Conservation (phyloP, 257 asterid species). For the Nicotiana tabacum region DNA sequence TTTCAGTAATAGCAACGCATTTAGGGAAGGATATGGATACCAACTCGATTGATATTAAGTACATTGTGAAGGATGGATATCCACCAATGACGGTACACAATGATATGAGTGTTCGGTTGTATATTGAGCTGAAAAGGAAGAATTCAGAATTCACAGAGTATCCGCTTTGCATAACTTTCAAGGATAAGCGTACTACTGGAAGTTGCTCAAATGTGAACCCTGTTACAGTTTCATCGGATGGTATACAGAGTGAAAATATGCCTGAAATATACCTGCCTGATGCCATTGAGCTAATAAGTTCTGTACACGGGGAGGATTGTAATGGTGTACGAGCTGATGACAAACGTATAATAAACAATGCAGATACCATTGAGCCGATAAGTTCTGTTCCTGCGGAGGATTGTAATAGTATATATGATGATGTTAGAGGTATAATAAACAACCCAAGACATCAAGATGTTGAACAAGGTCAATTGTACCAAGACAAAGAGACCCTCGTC, state of each 20-base stretch:
- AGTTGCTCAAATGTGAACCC: neutral
- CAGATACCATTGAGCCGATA: neutral
- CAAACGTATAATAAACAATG: neutral
- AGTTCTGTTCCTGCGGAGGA: neutral
- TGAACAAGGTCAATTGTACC: neutral
- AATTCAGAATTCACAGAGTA: neutral
- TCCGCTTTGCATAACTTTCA: neutral
- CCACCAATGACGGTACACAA: slow-evolving; percentile 2
- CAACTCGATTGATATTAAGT: neutral
- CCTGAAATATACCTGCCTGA: neutral
- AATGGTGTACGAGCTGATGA: neutral
- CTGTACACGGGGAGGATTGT: neutral
- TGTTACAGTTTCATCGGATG: neutral
- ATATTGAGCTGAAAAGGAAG: neutral
- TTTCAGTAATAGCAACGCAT: neutral
- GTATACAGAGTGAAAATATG: neutral
- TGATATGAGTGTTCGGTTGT: neutral
- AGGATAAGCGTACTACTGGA: neutral
- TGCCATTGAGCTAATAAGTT: neutral
- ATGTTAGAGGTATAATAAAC: neutral
- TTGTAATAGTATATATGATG: neutral
- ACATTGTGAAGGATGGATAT: neutral
- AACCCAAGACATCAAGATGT: neutral
- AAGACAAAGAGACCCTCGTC: neutral
- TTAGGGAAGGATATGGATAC: neutral